These are phyloP conservation scores for Daldinia vernicosa DNA, from an alignment of 495 filamentous ascomycete species.

Conservation along the genomic window DNA sequence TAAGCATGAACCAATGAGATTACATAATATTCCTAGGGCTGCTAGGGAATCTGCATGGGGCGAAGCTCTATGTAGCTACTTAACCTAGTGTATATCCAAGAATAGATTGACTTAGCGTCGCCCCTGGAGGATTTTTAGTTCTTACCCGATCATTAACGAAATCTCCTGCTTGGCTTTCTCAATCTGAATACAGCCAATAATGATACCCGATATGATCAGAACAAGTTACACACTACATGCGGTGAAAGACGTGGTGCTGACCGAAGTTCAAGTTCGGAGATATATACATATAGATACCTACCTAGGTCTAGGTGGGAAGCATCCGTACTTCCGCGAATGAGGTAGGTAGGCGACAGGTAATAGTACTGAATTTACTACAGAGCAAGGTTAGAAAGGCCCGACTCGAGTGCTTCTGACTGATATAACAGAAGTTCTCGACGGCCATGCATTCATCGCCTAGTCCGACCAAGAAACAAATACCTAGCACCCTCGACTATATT, in stretches of 20 bases:
- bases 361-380: background rate
- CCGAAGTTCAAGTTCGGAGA: background rate
- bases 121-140: background rate
- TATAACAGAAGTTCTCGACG: background rate
- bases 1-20: background rate
- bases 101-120: background rate
- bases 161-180: background rate
- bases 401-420: slow-evolving; percentile 6
- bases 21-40: background rate
- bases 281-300: background rate
- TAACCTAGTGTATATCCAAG: background rate
- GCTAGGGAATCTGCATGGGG: too few relatives aligned
- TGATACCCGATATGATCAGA: slow-evolving; percentile 6
- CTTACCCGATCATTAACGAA: background rate
- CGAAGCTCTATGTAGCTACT: too few relatives aligned
- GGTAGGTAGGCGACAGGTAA: background rate
- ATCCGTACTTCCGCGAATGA: background rate
- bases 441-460: background rate
- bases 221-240: background rate
- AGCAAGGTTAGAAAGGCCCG: slow-evolving; percentile 30
- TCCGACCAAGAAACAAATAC: slow-evolving; percentile 4
- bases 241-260: background rate
- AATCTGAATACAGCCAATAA: background rate
- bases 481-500: background rate
- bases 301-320: background rate